Evolutionary conservation across 495 filamentous ascomycete species (phyloP).

Genomic region (Trichoderma erinaceum): DNA sequence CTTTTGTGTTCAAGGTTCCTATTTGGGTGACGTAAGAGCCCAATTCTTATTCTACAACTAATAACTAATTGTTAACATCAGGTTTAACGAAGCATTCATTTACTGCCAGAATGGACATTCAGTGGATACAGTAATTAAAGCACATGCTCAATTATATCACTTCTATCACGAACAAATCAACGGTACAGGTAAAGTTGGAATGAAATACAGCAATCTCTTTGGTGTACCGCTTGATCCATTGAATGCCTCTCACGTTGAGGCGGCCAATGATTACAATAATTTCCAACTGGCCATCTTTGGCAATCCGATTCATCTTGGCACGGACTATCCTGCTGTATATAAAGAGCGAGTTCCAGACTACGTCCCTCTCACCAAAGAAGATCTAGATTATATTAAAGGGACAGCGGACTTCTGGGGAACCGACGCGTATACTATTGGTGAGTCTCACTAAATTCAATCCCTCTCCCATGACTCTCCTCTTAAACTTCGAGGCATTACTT

Average conservation of each 20-base stretch:
- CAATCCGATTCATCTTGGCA: no score
- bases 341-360: no score
- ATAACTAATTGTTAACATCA: not conserved
- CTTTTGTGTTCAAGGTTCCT: no score
- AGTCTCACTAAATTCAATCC: no score
- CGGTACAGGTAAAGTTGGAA: not conserved
- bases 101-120: not conserved
- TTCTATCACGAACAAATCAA: not conserved
- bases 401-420: no score
- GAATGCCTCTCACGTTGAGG: not conserved
- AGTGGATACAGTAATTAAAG: not conserved
- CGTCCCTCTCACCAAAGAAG: no score
- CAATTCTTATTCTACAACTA: not conserved
- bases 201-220: conserved; percentile 1
- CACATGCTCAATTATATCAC: not conserved
- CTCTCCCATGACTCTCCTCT: no score
- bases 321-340: no score
- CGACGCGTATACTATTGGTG: no score
- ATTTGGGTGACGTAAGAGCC: no score
- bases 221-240: not conserved
- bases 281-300: not conserved
- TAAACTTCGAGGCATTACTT: no score
- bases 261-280: not conserved
- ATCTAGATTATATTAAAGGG: no score
- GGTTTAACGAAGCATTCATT: not conserved